Conservation (phyloP, 1,284 basidiomycete species). For the Testicularia cyperi region DNA sequence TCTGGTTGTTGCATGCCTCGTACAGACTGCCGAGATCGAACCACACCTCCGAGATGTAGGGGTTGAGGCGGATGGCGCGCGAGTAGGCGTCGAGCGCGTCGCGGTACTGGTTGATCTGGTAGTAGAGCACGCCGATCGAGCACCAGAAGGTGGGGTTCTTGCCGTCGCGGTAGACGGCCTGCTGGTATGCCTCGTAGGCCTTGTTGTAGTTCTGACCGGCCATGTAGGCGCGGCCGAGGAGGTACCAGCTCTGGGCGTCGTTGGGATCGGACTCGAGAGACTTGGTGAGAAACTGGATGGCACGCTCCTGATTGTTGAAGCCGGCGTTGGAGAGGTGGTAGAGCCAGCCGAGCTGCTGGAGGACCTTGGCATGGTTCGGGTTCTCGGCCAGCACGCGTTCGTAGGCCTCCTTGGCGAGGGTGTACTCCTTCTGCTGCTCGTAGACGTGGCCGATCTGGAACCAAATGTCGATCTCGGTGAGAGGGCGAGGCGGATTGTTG, state of each 20-base stretch:
- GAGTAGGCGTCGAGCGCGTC: constrained; percentile 98
- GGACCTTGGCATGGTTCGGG: constrained; percentile 90
- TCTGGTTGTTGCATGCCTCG: constrained; percentile 98
- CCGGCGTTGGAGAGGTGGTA: constrained; percentile 91
- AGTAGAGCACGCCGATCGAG: constrained; percentile 97
- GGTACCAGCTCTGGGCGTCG: constrained; percentile 97
- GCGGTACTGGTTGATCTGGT: constrained; percentile 98
- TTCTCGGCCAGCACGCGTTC: constrained; percentile 93
- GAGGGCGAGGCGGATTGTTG: constrained; percentile 87
- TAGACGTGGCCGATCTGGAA: constrained; percentile 99
- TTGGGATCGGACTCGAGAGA: constrained; percentile 75
- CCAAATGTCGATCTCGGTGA: constrained; percentile 97
- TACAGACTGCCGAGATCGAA: constrained; percentile 96
- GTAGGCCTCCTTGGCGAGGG: constrained; percentile 88
- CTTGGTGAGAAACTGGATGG: constrained; percentile 90
- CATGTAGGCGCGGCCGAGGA: constrained; percentile 97
- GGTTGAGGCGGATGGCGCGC: constrained; percentile 95
- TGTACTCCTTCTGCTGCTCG: constrained; percentile 93
- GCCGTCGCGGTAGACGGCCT: constrained; percentile 96
- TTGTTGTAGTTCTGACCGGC: constrained; percentile 99
- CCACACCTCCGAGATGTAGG: constrained; percentile 99
- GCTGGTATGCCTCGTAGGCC: constrained; percentile 98
- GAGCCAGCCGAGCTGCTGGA: constrained; percentile 96
- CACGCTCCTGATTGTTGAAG: constrained; percentile 92
- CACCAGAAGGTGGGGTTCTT: constrained; percentile 99